These are phyloP conservation scores for Reutealis trisperma DNA, from an alignment of 345 rosid species.

Conservation along the genomic window DNA sequence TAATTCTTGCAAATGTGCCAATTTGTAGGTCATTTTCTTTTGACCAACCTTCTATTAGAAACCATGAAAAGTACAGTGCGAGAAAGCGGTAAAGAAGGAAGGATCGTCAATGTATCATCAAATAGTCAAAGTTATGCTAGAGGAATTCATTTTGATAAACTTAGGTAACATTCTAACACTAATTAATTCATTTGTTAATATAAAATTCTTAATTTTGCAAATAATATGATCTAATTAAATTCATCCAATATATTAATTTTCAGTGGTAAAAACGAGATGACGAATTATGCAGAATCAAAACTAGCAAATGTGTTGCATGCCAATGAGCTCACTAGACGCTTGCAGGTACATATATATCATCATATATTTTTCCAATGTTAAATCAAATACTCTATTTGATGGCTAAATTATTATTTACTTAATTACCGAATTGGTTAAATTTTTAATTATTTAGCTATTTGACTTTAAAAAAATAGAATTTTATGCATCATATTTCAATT, in stretches of 20 bases:
- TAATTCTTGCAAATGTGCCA: not conserved
- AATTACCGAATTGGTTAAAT: no score
- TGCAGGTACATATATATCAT: slow-evolving; percentile 30
- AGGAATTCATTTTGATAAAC: slow-evolving; percentile 54
- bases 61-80: slow-evolving; percentile 26
- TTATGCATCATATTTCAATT: no score
- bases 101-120: slow-evolving; percentile 61
- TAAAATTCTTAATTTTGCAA: no score
- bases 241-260: no score
- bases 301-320: slow-evolving; percentile 44
- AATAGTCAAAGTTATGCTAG: slow-evolving; percentile 40
- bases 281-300: slow-evolving; percentile 39
- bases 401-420: no score
- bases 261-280: no score
- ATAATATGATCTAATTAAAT: no score
- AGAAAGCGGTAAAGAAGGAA: slow-evolving; percentile 54
- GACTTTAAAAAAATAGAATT: no score
- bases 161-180: slow-evolving; percentile 19
- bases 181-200: no score
- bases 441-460: no score
- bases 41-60: slow-evolving; percentile 31
- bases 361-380: no score
- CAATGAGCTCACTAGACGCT: slow-evolving; percentile 35
- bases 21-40: slow-evolving; percentile 64
- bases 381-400: no score